Base-by-base conservation (phyloP, 2,329 filamentous ascomycete genomes). In the Trichophaea hybrida region DNA sequence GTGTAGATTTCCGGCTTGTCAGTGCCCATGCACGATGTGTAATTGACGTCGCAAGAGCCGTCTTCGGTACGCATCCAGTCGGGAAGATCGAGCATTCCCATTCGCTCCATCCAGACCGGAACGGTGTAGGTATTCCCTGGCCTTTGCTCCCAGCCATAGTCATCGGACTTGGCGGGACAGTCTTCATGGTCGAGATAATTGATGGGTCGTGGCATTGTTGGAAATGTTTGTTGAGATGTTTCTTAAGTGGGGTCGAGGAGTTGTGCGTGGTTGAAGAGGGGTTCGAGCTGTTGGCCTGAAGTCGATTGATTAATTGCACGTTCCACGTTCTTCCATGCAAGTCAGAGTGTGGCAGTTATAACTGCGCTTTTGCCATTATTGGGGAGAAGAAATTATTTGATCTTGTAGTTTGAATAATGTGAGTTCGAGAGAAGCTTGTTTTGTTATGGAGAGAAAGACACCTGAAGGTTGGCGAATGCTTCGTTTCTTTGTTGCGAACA, bases 21-120 rank as follows among this genome's bases (percentile, higher is more conserved):
- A 5, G 15, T n/a, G 31, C 50, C 34, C 50, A 53, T 53, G 34
- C 50, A 12, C 8, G 34, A 12, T 12, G 15, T 12, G 50, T 53
- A 53, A 3, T 53, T 24, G 15, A 53, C 5, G 7, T 12, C 44
- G 31, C 37, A 43, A 6, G 12, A 31, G 5, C 53, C 53, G 32
- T 55, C 40, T 13, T 5, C 10, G 15, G 24, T 35, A 10, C 40
- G 35, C 34, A 44, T 44, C 53, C 53, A 55, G 5, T 55, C 53
- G n/a, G 53, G 53, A 32, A 55, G 10, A 7, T 46, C 17, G 8
- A 55, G 10, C 4, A 55, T 12, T 6, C 53, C 53, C 53, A 55
- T 55, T 10, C 53, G 34, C 35, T 55, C 53, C n/a, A 46, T 31
- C 53, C 35, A 40, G 53, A 55, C 10, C 17, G 53, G 53, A 8